A percentile compares a stretch with the other conserved stretches of the same genome.
phyloP scores from a whole-genome alignment of 1,139 yeast genomes.

The Yamadazyma dushanensis region DNA sequence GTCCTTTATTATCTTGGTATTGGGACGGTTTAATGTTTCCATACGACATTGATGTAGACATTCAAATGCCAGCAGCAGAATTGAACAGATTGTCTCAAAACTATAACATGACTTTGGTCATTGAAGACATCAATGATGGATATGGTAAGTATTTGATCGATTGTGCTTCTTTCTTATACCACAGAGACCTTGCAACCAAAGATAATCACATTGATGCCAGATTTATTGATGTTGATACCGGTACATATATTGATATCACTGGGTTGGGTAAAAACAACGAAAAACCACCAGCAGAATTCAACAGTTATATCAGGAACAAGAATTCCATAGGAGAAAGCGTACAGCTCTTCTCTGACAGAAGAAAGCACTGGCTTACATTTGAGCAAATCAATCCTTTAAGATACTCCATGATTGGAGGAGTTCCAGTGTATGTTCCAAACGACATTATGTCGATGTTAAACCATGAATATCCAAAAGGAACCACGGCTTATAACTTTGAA shows the following conservation, averaged over 20 bases:
- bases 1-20: conserved; percentile 45
- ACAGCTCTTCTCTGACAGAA: conserved; percentile 36
- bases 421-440: conserved; percentile 38
- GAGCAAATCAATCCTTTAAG: conserved; percentile 33
- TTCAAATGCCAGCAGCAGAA: conserved; percentile 38
- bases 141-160: conserved; percentile 35
- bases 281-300: conserved; percentile 29
- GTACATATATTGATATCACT: conserved; percentile 40
- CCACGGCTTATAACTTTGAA: conserved; percentile 19
- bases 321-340: conserved; percentile 23
- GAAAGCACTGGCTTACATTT: conserved; percentile 36
- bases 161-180: conserved; percentile 32
- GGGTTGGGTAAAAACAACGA: conserved; percentile 35
- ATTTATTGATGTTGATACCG: conserved; percentile 38
- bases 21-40: conserved; percentile 42
- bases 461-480: conserved; percentile 30
- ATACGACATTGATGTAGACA: conserved; percentile 37
- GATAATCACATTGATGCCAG: conserved; percentile 40
- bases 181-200: conserved; percentile 29
- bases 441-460: conserved; percentile 34
- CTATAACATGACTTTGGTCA: conserved; percentile 38
- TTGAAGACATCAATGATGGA: conserved; percentile 34
- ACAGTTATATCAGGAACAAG: conserved; percentile 21
- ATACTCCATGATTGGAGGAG: conserved; percentile 35
- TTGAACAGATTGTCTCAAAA: conserved; percentile 28